Conservation (phyloP, 1,284 basidiomycete genomes). For the Austroboletus novae-zelandiae region DNA sequence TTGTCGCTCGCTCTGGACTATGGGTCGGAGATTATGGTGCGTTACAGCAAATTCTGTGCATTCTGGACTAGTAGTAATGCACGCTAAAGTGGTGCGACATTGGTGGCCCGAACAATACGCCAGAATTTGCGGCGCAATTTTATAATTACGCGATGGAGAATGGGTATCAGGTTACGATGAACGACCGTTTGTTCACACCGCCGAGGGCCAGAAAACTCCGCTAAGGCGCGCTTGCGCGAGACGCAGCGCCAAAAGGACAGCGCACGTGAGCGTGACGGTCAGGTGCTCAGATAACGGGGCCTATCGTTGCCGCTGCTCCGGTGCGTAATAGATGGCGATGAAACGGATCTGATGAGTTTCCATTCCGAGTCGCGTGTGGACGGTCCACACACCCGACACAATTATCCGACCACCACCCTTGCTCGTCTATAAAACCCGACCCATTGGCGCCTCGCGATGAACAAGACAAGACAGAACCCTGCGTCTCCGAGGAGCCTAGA, state of each 20-base stretch:
- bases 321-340: too few relatives aligned
- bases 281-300: too few relatives aligned
- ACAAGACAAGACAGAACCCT: conserved; percentile 1
- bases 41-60: background rate
- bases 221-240: too few relatives aligned
- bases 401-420: too few relatives aligned
- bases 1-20: conserved; percentile 43
- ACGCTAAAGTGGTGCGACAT: conserved; percentile 55
- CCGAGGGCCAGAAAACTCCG: too few relatives aligned
- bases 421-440: background rate
- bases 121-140: conserved; percentile 50
- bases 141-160: conserved; percentile 48
- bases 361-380: too few relatives aligned
- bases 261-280: conserved; percentile 49
- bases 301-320: too few relatives aligned
- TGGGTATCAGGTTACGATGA: conserved; percentile 54
- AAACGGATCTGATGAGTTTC: background rate
- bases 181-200: conserved; percentile 48
- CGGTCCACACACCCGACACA: too few relatives aligned
- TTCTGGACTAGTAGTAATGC: conserved; percentile 22
- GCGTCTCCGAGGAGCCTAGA: background rate
- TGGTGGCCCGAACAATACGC: conserved; percentile 50
- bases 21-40: conserved; percentile 55
- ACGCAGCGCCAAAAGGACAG: too few relatives aligned
- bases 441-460: background rate